Base-by-base conservation (phyloP, 805 yeast genomes). In the Candida michaelii region DNA sequence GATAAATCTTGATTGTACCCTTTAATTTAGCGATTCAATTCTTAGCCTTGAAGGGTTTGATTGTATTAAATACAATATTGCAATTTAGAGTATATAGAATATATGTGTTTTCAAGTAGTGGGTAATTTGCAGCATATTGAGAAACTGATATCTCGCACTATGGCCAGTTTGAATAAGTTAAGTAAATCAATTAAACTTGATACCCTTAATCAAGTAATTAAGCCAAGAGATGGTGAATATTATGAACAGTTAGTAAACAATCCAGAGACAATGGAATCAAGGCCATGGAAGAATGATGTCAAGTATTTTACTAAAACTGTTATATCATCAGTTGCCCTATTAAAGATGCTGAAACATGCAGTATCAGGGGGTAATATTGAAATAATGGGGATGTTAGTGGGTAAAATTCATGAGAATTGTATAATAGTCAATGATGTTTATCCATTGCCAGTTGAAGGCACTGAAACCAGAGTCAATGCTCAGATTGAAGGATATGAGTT, bases 391-490 rank as follows among this genome's bases (percentile, higher is more conserved):
- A 85, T 90, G 85, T 71, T 91, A 60, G 78, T 90, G 0, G 98
- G 99, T 1, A 80, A 80, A 51, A 76, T 85, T 8, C 66, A 77
- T 11, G 71, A 69, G 5, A 64, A 70, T 14, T 63, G 74, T 17
- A 74, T 89, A 45, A 74, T 85, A 2, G 85, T 93, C 1, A 73
- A 81, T 72, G 97, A 91, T 60, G 83, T 82, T 8, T 91, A 85
- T 60, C 82, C 89, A 11, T 65, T 93, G 29, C 98, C 98, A 0
- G 97, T 91, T 1, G 91, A 87, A 59, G 98, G 98, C 1, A 90
- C 98, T 0, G 98, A 93, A 59, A 88, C 97, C 0, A 63, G 98
- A 38, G 99, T 91, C 25, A 93, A 93, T 62, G 97, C 98, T 0
- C 89, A 86, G 56, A 81, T 82, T 13, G 98, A 91, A 56, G 95